Conservation (phyloP, 495 filamentous ascomycete genomes). For the Penicillium silybi region DNA sequence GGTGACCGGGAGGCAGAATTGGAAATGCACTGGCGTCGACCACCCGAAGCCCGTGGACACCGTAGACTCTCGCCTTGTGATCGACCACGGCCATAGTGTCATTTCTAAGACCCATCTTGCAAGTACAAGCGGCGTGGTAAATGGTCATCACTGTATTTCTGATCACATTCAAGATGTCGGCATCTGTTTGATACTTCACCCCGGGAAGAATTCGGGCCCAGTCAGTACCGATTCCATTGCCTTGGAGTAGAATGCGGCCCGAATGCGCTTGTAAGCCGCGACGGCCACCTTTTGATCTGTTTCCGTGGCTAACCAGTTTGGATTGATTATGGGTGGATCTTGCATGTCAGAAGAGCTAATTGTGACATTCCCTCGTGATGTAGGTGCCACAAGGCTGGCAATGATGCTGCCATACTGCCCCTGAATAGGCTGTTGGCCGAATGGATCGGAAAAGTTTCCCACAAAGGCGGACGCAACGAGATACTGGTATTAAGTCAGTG, state of each 20-base stretch:
- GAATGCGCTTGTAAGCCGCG: conserved; percentile 48
- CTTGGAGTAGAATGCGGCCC: conserved; percentile 30
- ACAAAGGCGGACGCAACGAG: conserved; percentile 36
- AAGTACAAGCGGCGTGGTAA: conserved; percentile 44
- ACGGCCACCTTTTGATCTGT: conserved; percentile 52
- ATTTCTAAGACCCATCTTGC: conserved; percentile 45
- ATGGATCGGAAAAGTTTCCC: conserved; percentile 42
- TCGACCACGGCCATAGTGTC: conserved; percentile 59
- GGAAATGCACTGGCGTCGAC: conserved; percentile 59
- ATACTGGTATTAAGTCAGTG: conserved; percentile 17
- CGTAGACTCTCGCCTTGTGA: conserved; percentile 47
- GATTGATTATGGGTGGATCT: conserved; percentile 52
- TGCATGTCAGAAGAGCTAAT: conserved; percentile 38
- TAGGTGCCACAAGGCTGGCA: conserved; percentile 39
- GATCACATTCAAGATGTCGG: conserved; percentile 46
- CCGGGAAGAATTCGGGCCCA: conserved; percentile 51
- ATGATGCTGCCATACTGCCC: conserved; percentile 47
- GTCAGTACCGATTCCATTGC: conserved; percentile 36
- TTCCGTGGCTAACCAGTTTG: conserved; percentile 50
- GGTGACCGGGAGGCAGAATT: conserved; percentile 54
- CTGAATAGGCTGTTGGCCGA: conserved; percentile 28
- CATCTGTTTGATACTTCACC: conserved; percentile 40
- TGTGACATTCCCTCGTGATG: conserved; percentile 52
- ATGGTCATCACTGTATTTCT: conserved; percentile 39
- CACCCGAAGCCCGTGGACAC: conserved; percentile 50